These are phyloP conservation scores for Diaporthe sp. DNA, from an alignment of 2,329 filamentous ascomycete species.

Conservation along the genomic window DNA sequence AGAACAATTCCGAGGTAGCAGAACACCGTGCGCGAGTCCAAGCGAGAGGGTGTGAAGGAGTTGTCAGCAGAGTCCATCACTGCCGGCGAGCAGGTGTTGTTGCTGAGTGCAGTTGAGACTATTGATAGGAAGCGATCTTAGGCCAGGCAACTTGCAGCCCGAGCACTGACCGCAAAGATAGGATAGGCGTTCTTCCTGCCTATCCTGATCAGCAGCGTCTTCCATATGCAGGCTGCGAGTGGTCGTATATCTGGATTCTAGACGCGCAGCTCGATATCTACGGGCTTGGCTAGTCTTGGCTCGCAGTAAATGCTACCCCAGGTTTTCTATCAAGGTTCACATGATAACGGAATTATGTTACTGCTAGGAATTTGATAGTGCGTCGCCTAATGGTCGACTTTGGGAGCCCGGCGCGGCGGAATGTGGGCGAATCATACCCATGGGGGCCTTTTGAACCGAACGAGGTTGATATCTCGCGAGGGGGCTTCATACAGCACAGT, in stretches of 20 bases:
- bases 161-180: neutral
- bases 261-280: neutral
- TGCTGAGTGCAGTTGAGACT: neutral
- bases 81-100: neutral
- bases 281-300: conserved; percentile 18
- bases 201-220: neutral
- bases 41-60: neutral
- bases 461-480: too few relatives aligned
- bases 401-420: neutral
- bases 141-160: neutral
- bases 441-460: neutral
- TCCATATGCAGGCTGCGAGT: conserved; percentile 10
- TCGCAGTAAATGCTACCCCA: conserved; percentile 15
- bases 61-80: conserved; percentile 13
- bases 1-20: neutral
- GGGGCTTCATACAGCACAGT: neutral
- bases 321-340: conserved; percentile 23
- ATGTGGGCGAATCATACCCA: neutral
- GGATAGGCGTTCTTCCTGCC: conserved; percentile 10
- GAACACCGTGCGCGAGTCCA: neutral
- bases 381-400: neutral
- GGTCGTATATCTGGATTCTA: neutral
- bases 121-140: neutral
- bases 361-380: neutral
- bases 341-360: neutral